These are phyloP conservation scores for Clavariopsis aquatica DNA, from an alignment of 495 filamentous ascomycete species.

Conservation along the genomic window DNA sequence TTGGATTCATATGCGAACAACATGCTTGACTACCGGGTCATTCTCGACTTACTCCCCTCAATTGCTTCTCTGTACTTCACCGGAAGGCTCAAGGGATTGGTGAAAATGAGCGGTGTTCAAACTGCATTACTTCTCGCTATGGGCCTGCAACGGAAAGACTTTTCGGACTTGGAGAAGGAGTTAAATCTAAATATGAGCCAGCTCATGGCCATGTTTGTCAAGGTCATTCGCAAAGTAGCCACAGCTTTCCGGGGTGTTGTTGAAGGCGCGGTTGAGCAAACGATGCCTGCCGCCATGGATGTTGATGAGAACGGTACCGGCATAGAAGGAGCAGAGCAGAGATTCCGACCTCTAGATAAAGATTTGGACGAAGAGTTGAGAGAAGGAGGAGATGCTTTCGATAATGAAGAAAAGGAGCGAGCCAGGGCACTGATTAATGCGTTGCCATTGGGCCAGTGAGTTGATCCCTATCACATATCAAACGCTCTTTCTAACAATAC, in stretches of 20 bases:
- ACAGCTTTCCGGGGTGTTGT: constrained; percentile 73
- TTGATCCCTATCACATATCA: background rate
- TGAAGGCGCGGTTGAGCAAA: constrained; percentile 68
- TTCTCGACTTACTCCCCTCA: constrained; percentile 85
- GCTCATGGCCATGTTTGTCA: constrained; percentile 93
- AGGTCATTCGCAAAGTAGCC: constrained; percentile 85
- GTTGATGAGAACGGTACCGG: constrained; percentile 62
- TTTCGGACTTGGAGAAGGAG: constrained; percentile 82
- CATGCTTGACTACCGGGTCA: constrained; percentile 95
- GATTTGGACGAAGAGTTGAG: constrained; percentile 83
- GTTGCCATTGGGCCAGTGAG: constrained; percentile 82
- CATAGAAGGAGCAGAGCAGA: constrained; percentile 24
- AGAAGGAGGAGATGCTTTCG: constrained; percentile 75
- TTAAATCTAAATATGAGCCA: constrained; percentile 72
- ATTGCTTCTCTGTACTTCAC: constrained; percentile 82
- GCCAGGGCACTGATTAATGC: constrained; percentile 85
- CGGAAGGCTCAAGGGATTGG: constrained; percentile 61
- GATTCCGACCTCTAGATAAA: constrained; percentile 67
- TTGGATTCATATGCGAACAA: constrained; percentile 95
- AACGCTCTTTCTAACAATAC: constrained; percentile 6
- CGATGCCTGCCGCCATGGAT: constrained; percentile 66
- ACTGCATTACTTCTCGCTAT: constrained; percentile 82
- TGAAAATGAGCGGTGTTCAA: constrained; percentile 77
- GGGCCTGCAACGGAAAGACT: constrained; percentile 81
- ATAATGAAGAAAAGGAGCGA: constrained; percentile 69